Evolutionary conservation across 495 filamentous ascomycete species (phyloP).

Genomic region (Geopyxis carbonaria): DNA sequence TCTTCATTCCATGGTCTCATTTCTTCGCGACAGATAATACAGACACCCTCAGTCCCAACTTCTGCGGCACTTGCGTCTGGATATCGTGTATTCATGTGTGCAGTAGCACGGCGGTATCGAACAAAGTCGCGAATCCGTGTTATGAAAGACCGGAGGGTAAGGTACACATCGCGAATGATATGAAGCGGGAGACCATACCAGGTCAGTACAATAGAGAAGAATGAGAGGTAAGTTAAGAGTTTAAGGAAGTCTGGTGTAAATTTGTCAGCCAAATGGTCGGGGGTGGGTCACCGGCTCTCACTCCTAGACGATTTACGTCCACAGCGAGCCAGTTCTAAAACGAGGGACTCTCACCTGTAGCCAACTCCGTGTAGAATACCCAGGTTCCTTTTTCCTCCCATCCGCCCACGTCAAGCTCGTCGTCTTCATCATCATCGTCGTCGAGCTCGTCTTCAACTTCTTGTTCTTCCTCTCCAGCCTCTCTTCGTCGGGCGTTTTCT

Average conservation of each 20-base stretch:
- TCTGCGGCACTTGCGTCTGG: slow-evolving; percentile 84
- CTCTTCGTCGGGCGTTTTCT: slow-evolving; percentile 23
- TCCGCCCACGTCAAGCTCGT: slow-evolving; percentile 82
- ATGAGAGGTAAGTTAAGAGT: slow-evolving; percentile 68
- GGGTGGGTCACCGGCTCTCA: slow-evolving; percentile 1
- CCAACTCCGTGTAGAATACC: slow-evolving; percentile 74
- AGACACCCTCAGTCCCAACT: slow-evolving; percentile 68
- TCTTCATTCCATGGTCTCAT: slow-evolving; percentile 54
- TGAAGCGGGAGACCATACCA: slow-evolving; percentile 95
- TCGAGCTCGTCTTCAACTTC: slow-evolving; percentile 28
- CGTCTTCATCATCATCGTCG: slow-evolving; percentile 71
- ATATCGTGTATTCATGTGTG: slow-evolving; percentile 82
- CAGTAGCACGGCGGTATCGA: slow-evolving; percentile 70
- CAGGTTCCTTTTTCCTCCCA: slow-evolving; percentile 95
- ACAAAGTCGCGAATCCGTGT: slow-evolving; percentile 75
- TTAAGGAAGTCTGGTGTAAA: slow-evolving; percentile 60
- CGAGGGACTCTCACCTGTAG: slow-evolving; percentile 39
- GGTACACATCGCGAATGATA: slow-evolving; percentile 84
- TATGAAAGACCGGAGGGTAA: slow-evolving; percentile 79
- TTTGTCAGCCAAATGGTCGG: not conserved
- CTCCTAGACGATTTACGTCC: not conserved
- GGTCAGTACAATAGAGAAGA: slow-evolving; percentile 80
- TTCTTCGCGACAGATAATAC: slow-evolving; percentile 93
- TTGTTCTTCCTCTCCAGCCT: slow-evolving; percentile 26
- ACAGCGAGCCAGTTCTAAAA: not conserved